Conservation (phyloP, 306 rosid genomes). For the Hippophae rhamnoides region DNA sequence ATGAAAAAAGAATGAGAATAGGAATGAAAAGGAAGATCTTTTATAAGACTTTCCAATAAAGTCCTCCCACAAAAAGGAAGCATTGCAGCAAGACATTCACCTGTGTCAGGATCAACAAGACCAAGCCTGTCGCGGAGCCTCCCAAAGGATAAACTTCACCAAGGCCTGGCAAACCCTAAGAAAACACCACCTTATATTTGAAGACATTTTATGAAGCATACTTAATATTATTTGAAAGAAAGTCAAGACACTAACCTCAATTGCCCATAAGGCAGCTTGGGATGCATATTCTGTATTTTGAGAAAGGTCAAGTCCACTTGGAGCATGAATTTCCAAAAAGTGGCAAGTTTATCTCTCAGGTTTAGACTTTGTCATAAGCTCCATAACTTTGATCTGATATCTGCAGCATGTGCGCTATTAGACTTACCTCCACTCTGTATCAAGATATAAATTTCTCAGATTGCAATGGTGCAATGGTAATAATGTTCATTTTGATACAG, state of each 20-base stretch:
- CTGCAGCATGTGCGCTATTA: conserved; percentile 31
- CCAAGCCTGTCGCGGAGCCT: conserved; percentile 93
- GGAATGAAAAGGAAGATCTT: conserved; percentile 33
- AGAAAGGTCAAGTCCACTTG: conserved; percentile 66
- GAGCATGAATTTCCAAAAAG: conserved; percentile 61
- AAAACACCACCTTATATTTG: conserved; percentile 35
- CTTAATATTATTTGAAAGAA: conserved; percentile 3
- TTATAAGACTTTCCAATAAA: conserved; percentile 87
- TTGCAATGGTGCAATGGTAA: background rate
- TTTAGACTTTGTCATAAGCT: conserved; percentile 48
- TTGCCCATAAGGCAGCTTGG: conserved; percentile 95
- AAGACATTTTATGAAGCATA: conserved; percentile 18
- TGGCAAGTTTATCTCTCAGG: conserved; percentile 46
- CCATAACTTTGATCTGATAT: conserved; percentile 70
- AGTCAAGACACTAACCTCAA: conserved; percentile 56
- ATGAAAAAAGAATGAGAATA: too few species aligned
- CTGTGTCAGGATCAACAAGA: conserved; percentile 69
- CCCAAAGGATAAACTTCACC: conserved; percentile 99
- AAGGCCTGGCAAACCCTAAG: conserved; percentile 91
- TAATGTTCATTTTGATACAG: too few species aligned
- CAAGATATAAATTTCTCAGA: background rate
- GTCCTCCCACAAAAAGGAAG: conserved; percentile 92
- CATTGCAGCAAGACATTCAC: conserved; percentile 98
- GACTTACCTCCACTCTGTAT: background rate
- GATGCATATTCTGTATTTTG: conserved; percentile 75